Conservation (phyloP, 2,329 filamentous ascomycete species). For the Neopestalotiopsis clavispora region DNA sequence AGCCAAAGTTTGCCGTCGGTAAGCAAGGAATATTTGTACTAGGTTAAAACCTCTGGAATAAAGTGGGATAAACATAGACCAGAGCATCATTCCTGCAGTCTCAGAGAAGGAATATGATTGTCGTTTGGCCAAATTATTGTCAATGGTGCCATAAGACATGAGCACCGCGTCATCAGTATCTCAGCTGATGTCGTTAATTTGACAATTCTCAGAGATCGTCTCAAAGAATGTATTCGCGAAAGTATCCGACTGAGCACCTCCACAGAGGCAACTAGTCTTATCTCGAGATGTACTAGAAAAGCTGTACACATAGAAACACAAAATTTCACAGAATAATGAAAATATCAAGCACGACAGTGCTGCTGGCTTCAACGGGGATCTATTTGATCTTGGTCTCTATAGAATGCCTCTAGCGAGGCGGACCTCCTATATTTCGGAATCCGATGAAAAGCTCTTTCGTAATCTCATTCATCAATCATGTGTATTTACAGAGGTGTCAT, state of each 20-base stretch:
- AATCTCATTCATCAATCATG: not conserved
- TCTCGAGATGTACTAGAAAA: not conserved
- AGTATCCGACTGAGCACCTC: not conserved
- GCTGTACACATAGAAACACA: not conserved
- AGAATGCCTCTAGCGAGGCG: not conserved
- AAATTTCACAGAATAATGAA: not conserved
- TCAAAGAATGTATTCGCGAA: not conserved
- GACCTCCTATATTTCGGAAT: not conserved
- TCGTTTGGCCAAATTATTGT: not conserved
- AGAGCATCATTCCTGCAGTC: not conserved
- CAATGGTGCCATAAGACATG: not conserved
- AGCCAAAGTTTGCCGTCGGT: not conserved
- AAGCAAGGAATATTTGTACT: not conserved
- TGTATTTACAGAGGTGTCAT: constrained; percentile 11
- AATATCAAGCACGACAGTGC: not conserved
- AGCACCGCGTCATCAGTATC: not conserved
- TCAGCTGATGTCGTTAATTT: not conserved
- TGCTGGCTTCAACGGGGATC: not conserved
- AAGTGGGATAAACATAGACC: not conserved
- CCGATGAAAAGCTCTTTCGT: not conserved
- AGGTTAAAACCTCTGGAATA: not conserved
- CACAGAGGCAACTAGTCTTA: not conserved
- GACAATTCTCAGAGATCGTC: not conserved
- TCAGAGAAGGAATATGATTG: not conserved
- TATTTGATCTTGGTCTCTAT: not conserved